These are phyloP conservation scores for Fusarium torulosum DNA, from an alignment of 2,329 filamentous ascomycete genomes.

Conservation along the genomic window DNA sequence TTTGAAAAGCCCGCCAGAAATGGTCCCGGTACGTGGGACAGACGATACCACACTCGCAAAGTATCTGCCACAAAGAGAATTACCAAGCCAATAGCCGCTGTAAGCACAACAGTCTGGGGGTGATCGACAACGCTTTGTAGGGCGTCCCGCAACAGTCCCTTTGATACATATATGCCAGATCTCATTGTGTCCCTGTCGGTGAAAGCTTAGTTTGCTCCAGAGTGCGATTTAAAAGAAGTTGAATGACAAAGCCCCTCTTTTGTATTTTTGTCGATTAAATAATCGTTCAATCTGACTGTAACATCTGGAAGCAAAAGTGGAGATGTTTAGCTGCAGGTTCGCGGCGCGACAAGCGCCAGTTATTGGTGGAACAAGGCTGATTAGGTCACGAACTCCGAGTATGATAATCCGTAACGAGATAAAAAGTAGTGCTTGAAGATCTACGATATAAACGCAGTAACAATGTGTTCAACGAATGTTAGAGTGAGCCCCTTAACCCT, in stretches of 20 bases:
- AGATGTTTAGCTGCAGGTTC: neutral
- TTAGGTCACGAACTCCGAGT: neutral
- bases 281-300: neutral
- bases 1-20: slow-evolving; percentile 52
- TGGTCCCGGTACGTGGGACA: slow-evolving; percentile 53
- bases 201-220: neutral
- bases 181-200: neutral
- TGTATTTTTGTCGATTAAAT: neutral
- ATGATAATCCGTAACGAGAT: too few species aligned
- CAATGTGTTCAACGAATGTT: too few species aligned
- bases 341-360: neutral
- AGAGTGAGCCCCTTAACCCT: too few species aligned
- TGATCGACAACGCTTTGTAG: neutral
- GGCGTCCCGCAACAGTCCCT: slow-evolving; percentile 3
- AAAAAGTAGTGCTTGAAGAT: too few species aligned
- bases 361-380: neutral
- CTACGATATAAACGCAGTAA: too few species aligned
- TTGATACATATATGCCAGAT: neutral
- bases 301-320: neutral
- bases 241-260: neutral
- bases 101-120: neutral
- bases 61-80: slow-evolving; percentile 30
- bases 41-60: slow-evolving; percentile 47
- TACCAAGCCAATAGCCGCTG: neutral
- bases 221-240: neutral